Evolutionary conservation across 331 rosid genomes (phyloP).

Genomic region (Quercus tomentella): DNA sequence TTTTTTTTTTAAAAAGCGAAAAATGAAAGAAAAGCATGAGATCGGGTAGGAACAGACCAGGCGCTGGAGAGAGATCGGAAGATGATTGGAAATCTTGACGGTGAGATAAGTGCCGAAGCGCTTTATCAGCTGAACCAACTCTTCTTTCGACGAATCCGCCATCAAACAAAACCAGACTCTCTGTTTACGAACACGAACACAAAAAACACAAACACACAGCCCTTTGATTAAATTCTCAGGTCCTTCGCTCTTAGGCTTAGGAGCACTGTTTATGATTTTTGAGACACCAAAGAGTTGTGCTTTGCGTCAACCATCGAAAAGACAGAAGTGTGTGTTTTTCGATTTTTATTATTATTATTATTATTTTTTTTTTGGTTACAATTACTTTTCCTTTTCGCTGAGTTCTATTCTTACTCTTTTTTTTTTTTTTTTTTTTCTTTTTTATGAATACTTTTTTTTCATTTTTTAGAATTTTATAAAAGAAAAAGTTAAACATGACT

Average conservation of each 20-base stretch:
- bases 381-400: not conserved
- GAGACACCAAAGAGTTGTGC: not conserved
- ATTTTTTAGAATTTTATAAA: too few species aligned
- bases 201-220: not conserved
- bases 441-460: too few species aligned
- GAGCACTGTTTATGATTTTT: not conserved
- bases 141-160: slow-evolving; percentile 70
- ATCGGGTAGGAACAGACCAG: slow-evolving; percentile 53
- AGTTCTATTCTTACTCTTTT: not conserved
- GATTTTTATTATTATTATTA: not conserved
- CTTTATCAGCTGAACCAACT: slow-evolving; percentile 70
- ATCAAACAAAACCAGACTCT: slow-evolving; percentile 8
- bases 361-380: not conserved
- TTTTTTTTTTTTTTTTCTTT: too few species aligned
- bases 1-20: not conserved
- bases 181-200: not conserved
- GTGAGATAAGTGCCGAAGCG: slow-evolving; percentile 69
- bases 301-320: not conserved
- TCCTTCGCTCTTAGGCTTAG: not conserved
- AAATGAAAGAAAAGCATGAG: slow-evolving; percentile 16
- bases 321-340: not conserved
- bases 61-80: slow-evolving; percentile 49
- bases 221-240: not conserved
- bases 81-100: slow-evolving; percentile 61
- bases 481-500: too few species aligned